Percentiles rank a stretch among this genome's conserved stretches.
These are phyloP conservation scores for Flaveria linearis DNA, from an alignment of 129 eudicot genomes.

Conservation along the genomic window DNA sequence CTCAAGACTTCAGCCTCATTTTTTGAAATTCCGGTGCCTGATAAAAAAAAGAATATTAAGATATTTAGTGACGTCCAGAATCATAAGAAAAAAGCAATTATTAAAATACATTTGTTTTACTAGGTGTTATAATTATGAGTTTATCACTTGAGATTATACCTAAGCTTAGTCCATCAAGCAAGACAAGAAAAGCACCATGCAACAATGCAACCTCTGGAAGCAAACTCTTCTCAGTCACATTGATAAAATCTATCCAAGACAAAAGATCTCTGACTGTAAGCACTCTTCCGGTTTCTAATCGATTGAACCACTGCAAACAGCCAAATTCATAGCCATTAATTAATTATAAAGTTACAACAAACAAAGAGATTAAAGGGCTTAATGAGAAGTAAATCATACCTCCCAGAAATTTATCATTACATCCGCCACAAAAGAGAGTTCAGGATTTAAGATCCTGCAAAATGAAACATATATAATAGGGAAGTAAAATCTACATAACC, in stretches of 20 bases:
- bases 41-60: conserved; percentile 2
- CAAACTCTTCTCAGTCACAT: conserved; percentile 52
- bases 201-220: conserved; percentile 59
- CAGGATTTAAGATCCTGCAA: conserved; percentile 56
- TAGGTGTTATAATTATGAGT: not conserved
- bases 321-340: conserved; percentile 8
- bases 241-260: conserved; percentile 85
- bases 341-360: not conserved
- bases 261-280: conserved; percentile 93
- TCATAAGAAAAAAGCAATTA: not conserved
- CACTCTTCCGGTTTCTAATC: conserved; percentile 63
- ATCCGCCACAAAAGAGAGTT: conserved; percentile 52
- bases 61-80: not conserved
- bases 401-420: conserved; percentile 75
- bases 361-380: not conserved
- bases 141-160: conserved; percentile 53
- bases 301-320: conserved; percentile 83
- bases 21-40: conserved; percentile 77
- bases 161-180: conserved; percentile 91
- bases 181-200: conserved; percentile 88
- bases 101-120: conserved; percentile 1
- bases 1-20: conserved; percentile 58
- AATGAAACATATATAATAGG: not conserved
- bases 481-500: conserved; percentile 6
- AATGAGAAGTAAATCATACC: conserved; percentile 42